Conservation (phyloP, 1,284 basidiomycete genomes). For the Vanrija humicola region DNA sequence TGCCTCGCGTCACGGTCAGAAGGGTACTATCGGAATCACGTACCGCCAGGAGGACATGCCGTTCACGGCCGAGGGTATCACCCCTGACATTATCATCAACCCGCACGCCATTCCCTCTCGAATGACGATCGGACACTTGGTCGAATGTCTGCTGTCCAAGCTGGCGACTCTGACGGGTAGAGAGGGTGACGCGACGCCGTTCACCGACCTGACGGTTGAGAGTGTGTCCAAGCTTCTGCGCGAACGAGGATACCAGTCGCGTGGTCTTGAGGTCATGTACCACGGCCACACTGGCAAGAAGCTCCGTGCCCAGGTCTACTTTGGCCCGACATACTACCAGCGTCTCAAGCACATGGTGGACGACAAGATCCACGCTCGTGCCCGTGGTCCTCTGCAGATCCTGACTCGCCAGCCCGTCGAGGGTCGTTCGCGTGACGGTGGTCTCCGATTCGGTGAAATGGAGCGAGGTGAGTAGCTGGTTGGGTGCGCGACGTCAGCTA, state of each 20-base stretch:
- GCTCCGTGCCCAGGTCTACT: slow-evolving; percentile 94
- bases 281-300: slow-evolving; percentile 97
- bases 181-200: slow-evolving; percentile 97
- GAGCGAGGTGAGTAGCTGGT: slow-evolving; percentile 54
- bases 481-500: no score
- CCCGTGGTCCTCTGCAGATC: slow-evolving; percentile 95
- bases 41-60: slow-evolving; percentile 99
- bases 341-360: slow-evolving; percentile 99
- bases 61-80: slow-evolving; percentile 93
- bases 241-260: slow-evolving; percentile 86
- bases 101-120: slow-evolving; percentile 99
- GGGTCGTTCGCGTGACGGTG: slow-evolving; percentile 96
- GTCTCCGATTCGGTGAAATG: slow-evolving; percentile 99
- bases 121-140: slow-evolving; percentile 99
- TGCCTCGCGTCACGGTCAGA: slow-evolving; percentile 98
- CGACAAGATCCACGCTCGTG: slow-evolving; percentile 98
- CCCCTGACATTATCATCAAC: slow-evolving; percentile 97
- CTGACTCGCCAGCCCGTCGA: slow-evolving; percentile 98
- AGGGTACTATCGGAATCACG: slow-evolving; percentile 98
- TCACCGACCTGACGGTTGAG: slow-evolving; percentile 97
- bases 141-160: slow-evolving; percentile 95
- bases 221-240: slow-evolving; percentile 79
- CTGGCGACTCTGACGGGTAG: slow-evolving; percentile 93
- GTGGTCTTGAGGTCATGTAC: slow-evolving; percentile 97
- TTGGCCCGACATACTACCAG: slow-evolving; percentile 99